These are phyloP conservation scores for Mallotus repandus DNA, from an alignment of 441 rosid genomes.

Conservation along the genomic window DNA sequence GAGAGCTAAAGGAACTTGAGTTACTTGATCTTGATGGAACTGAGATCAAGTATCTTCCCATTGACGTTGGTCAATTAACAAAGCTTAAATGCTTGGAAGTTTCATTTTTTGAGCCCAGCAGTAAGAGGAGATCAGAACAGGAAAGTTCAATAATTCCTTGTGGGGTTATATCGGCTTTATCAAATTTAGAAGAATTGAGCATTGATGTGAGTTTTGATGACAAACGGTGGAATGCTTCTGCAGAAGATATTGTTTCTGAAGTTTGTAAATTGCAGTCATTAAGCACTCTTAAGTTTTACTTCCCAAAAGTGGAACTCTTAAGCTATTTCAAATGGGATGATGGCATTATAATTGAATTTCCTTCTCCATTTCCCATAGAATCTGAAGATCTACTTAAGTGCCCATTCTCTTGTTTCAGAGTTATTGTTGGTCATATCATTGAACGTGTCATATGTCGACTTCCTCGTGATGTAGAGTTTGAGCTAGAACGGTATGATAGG, in stretches of 20 bases:
- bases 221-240: constrained; percentile 16
- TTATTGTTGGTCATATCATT: constrained; percentile 15
- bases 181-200: constrained; percentile 10
- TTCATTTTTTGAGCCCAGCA: constrained; percentile 14
- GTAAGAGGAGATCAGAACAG: neutral
- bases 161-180: neutral
- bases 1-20: constrained; percentile 25
- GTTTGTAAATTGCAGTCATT: constrained; percentile 1
- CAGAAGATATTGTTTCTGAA: constrained; percentile 15
- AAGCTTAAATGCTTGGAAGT: constrained; percentile 17
- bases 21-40: constrained; percentile 31
- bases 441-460: constrained; percentile 22
- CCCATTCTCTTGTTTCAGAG: constrained; percentile 12
- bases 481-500: constrained; percentile 14
- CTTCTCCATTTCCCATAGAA: neutral
- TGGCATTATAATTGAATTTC: too few species aligned
- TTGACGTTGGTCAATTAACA: constrained; percentile 1
- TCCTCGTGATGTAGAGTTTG: constrained; percentile 13
- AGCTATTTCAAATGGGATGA: too few species aligned
- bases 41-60: constrained; percentile 16
- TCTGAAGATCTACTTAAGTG: neutral
- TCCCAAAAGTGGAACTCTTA: neutral
- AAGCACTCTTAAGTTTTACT: constrained; percentile 13
- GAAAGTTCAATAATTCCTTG: neutral
- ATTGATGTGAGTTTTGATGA: constrained; percentile 15